phyloP scores from a whole-genome alignment of 176 grass and related monocot species.

The Musa itinerans region DNA sequence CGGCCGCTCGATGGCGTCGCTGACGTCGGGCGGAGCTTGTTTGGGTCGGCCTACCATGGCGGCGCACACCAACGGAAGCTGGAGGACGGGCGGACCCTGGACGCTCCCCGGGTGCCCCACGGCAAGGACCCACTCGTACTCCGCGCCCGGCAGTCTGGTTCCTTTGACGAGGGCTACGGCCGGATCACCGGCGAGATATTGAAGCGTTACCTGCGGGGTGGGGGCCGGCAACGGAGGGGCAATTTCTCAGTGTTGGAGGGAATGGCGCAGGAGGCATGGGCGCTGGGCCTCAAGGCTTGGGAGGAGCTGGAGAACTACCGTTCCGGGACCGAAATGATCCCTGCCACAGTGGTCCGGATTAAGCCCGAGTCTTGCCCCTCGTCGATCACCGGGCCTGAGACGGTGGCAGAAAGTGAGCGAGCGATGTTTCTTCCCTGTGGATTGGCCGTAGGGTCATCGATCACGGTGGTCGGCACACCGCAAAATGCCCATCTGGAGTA shows the following conservation, averaged over 20 bases:
- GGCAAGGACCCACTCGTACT: not conserved
- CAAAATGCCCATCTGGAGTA: conserved; percentile 40
- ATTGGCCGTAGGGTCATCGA: conserved; percentile 63
- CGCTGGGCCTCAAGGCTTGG: conserved; percentile 53
- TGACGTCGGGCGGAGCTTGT: not conserved
- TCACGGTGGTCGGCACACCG: conserved; percentile 65
- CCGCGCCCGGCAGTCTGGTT: not conserved
- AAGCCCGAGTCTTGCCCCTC: conserved; percentile 39
- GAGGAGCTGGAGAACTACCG: conserved; percentile 48
- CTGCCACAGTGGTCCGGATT: conserved; percentile 19
- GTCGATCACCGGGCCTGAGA: conserved; percentile 6
- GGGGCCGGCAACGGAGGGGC: not conserved
- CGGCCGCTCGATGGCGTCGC: conserved; percentile 29
- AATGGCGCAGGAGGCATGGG: conserved; percentile 61
- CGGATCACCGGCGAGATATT: not conserved
- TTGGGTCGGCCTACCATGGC: not conserved
- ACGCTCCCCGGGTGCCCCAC: not conserved
- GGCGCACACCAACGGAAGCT: conserved; percentile 21
- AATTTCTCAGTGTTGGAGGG: conserved; percentile 82
- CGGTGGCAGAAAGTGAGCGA: not conserved
- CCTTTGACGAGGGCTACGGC: not conserved
- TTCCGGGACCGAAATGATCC: conserved; percentile 19
- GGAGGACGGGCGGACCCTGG: not conserved
- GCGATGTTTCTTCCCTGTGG: conserved; percentile 61
- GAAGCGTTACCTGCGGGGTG: not conserved